Evolutionary conservation across 1,139 yeast genomes (phyloP), one percentile per base, ranked within the genome.

Genomic region (Scheffersomyces stambukii): DNA sequence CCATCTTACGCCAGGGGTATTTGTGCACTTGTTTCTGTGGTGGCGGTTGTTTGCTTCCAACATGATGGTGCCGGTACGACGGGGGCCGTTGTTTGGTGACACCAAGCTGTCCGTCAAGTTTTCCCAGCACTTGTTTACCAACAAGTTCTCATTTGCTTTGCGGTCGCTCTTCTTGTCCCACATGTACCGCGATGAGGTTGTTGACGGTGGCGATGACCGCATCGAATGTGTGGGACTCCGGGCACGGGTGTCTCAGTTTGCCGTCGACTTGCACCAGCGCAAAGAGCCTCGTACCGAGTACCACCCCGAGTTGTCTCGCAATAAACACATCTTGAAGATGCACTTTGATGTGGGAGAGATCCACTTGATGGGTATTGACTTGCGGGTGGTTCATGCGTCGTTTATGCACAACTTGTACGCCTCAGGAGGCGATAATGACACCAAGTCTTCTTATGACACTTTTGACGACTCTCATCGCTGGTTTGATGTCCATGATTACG

Each of bases 201-300:
- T 43, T 13, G 48, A 43, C 25, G 31, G 40, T 8, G 45, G 46
- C 16, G 38, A 40, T 7, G 64, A 62, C 24, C 42, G 37, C 19
- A 45, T 60, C 12, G 60, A 61, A 27, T 63, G 66, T 39, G 52
- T 58, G 26, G 75, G 75, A 3, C 28, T 66, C 7, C 44, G 67
- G 28, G 72, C 66, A 3, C 64, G 57, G 38, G 58, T 66, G 44
- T 60, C 60, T 23, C 52, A 50, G 8, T 65, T 67, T 37, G 43
- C 54, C 19, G 68, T 67, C 8, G 73, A 66, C 40, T 47, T 67
- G 16, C 71, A 64, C 36, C 72, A 82, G 42, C 44, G 70, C 19
- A 66, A 62, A 31, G 72, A 67, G 36, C 57, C 64, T 9, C 43
- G 57, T 13, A 46, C 57, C 6, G 46, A 52, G 16, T 45, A 54